Evolutionary conservation across 352 stramenopile species (phyloP).

Genomic region (Phytopythium montanum): DNA sequence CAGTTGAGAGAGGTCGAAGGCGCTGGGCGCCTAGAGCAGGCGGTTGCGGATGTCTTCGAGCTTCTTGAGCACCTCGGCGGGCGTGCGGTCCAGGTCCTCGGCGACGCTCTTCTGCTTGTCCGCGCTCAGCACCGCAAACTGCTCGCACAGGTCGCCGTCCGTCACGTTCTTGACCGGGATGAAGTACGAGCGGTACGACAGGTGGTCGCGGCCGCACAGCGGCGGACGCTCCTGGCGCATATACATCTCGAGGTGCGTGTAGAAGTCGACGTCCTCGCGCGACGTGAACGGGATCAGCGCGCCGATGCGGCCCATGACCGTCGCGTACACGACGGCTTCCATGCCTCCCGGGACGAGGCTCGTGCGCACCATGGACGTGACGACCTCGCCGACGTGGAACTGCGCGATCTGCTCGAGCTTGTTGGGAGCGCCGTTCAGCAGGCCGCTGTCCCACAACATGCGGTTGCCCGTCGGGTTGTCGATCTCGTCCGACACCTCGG

Average conservation of each 20-base stretch:
- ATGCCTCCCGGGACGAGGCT: conserved; percentile 94
- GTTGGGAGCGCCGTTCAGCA: conserved; percentile 93
- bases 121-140: conserved; percentile 90
- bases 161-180: conserved; percentile 98
- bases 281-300: conserved; percentile 97
- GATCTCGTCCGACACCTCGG: conserved; percentile 93
- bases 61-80: conserved; percentile 97
- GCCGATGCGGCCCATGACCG: conserved; percentile 95
- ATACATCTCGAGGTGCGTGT: conserved; percentile 97
- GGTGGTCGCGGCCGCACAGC: conserved; percentile 95
- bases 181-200: conserved; percentile 98
- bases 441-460: conserved; percentile 95
- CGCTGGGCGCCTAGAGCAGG: conserved; percentile 79
- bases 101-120: conserved; percentile 97
- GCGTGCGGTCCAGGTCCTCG: conserved; percentile 94
- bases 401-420: conserved; percentile 96
- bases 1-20: neutral
- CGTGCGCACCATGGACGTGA: conserved; percentile 96
- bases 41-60: conserved; percentile 97
- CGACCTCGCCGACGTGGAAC: conserved; percentile 97
- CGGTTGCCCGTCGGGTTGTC: conserved; percentile 95
- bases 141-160: conserved; percentile 98
- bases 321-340: conserved; percentile 97
- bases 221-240: conserved; percentile 90
- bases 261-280: conserved; percentile 98